Percentiles rank a stretch among this genome's conserved stretches.
phyloP scores from a whole-genome alignment of 2,329 filamentous ascomycete genomes.

The Fusarium tjaetaba region DNA sequence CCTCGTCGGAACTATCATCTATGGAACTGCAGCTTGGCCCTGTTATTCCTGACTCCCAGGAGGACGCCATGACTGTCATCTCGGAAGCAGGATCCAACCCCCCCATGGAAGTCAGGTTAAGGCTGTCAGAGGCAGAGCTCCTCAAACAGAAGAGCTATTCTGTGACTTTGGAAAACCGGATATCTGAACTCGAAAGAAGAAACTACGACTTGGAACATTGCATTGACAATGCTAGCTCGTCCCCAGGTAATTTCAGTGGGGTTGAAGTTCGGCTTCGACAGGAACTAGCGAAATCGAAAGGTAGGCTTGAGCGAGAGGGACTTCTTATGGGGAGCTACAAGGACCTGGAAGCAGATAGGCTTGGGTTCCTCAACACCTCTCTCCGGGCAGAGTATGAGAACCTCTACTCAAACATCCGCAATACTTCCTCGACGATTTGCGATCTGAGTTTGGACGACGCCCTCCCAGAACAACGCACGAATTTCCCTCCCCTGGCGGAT shows the following conservation, averaged over 20 bases:
- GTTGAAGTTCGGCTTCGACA: not conserved
- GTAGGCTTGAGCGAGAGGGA: rapidly evolving
- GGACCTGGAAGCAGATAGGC: not conserved
- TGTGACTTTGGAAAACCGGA: not conserved
- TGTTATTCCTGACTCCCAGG: rapidly evolving
- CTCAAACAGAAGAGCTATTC: not conserved
- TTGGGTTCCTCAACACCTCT: not conserved
- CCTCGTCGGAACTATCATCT: rapidly evolving
- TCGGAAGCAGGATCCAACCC: rapidly evolving
- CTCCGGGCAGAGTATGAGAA: not conserved
- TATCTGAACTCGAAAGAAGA: not conserved
- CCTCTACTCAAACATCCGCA: not conserved
- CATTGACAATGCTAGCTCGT: too few species aligned
- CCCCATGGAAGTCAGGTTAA: rapidly evolving
- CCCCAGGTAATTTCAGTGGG: too few species aligned
- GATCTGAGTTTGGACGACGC: not conserved
- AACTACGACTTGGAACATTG: not conserved
- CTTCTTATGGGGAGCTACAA: not conserved
- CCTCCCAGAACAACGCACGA: not conserved
- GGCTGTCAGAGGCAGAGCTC: not conserved
- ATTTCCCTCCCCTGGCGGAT: not conserved
- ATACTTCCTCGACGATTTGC: not conserved
- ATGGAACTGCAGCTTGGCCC: rapidly evolving
- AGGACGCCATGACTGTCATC: rapidly evolving
- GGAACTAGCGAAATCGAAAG: too few species aligned